Evolutionary conservation across 106 monocot genomes (phyloP).

Genomic region (Acanthochlamys bracteata): DNA sequence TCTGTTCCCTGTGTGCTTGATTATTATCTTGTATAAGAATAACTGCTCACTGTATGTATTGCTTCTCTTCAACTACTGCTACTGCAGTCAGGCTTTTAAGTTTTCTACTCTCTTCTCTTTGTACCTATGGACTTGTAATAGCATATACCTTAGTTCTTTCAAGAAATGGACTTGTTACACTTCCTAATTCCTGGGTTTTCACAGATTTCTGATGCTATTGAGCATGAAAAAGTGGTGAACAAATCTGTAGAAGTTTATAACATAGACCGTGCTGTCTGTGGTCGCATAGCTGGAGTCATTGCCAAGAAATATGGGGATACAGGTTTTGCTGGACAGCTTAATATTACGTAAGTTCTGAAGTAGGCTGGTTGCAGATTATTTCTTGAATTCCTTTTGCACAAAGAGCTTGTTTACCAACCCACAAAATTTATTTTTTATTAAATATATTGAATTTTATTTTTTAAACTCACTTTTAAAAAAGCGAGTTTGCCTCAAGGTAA

Average conservation of each 20-base stretch:
- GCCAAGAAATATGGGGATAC: conserved; percentile 98
- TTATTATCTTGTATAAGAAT: no score
- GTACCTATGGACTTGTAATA: no score
- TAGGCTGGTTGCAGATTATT: not conserved
- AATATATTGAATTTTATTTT: not conserved
- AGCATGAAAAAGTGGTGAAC: conserved; percentile 68
- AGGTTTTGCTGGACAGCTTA: conserved; percentile 96
- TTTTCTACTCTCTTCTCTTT: no score
- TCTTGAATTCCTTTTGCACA: not conserved
- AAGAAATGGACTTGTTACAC: not conserved
- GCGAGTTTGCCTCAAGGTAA: no score
- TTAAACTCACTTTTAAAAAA: no score
- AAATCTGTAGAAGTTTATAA: conserved; percentile 74
- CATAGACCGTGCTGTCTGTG: conserved; percentile 95
- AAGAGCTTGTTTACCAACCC: no score
- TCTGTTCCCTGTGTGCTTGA: no score
- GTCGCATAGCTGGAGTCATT: conserved; percentile 94
- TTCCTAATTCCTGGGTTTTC: not conserved
- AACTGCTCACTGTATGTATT: no score
- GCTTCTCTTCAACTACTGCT: no score
- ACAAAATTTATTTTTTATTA: no score
- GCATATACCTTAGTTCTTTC: no score
- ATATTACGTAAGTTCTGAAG: conserved; percentile 53
- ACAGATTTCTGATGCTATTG: conserved; percentile 84
- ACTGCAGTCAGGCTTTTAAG: no score